Evolutionary conservation across 2,329 filamentous ascomycete species (phyloP).

Genomic region (Pleomassaria siparia): DNA sequence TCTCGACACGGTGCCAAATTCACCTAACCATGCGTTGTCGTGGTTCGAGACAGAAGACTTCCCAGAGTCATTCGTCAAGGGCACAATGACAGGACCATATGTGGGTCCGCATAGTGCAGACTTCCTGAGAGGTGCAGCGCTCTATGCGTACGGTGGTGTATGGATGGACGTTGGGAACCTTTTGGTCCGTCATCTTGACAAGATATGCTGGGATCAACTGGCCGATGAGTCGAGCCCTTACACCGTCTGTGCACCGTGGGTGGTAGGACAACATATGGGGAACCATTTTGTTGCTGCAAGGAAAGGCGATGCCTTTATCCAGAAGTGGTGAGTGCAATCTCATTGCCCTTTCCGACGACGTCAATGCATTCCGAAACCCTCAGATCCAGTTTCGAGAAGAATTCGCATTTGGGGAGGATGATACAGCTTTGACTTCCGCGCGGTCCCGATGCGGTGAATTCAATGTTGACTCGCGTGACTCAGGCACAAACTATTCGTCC

Average conservation of each 20-base stretch:
- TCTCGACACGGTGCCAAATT: constrained; percentile 41
- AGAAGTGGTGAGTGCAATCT: constrained; percentile 40
- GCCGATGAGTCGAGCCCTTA: constrained; percentile 40
- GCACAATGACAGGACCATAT: constrained; percentile 49
- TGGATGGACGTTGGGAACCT: constrained; percentile 48
- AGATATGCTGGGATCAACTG: constrained; percentile 44
- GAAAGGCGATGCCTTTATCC: constrained; percentile 48
- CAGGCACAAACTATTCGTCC: constrained; percentile 29
- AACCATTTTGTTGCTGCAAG: constrained; percentile 51
- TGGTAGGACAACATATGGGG: constrained; percentile 29
- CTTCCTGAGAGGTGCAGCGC: constrained; percentile 48
- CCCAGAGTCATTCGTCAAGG: constrained; percentile 45
- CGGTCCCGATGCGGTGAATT: not conserved
- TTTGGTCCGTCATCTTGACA: constrained; percentile 41
- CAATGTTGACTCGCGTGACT: constrained; percentile 1
- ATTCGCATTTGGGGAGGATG: too few relatives aligned
- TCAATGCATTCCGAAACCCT: not conserved
- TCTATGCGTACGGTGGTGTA: constrained; percentile 44
- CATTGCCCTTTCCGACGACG: not conserved
- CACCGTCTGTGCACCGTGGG: constrained; percentile 30
- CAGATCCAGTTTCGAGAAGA: too few relatives aligned
- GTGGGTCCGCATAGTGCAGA: constrained; percentile 51
- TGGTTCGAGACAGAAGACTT: constrained; percentile 40
- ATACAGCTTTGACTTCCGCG: not conserved
- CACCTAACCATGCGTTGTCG: constrained; percentile 43